Evolutionary conservation across 768 basidiomycete genomes (phyloP), one percentile per base, ranked within the genome.

Genomic region (Gloeophyllum trabeum): DNA sequence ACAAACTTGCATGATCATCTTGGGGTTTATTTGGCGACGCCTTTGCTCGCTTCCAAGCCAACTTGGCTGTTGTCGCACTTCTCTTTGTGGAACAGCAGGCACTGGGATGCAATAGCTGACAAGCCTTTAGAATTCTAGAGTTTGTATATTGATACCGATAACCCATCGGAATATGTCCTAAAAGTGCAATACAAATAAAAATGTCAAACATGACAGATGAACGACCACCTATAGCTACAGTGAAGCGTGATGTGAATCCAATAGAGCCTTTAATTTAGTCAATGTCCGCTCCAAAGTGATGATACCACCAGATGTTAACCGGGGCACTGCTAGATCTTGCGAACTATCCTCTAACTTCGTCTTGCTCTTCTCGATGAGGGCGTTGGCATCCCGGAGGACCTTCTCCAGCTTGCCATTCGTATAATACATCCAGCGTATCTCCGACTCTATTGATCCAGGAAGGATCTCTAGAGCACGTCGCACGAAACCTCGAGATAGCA

Each of bases 401-500:
- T 82, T 84, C 45, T 69, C 66, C 39, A 93, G 71, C 42, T 74
- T 75, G 25, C 74, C 71, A 41, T 70, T 63, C 24, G 65, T 65
- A 59, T 75, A 69, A 59, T 92, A 96, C 45, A 90, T 61, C 70
- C 79, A 78, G 18, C 60, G 62, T 42, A 96, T 71, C 59, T 92
- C 92, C 3, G 63, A 49, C 45, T 82, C 81, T 21, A 96, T 62
- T 5, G 78, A 73, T 26, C 76, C 71, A 3, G 79, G 73, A 18
- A 89, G 87, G 21, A 81, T 65, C 61, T 89, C 85, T 22, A 93
- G 75, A 10, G 91, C 91, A 14, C 86, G 80, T n/a, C 83, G 80
- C 39, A 93, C 79, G 55, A 94, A 96, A 5, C 81, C 86, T 23
- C 91, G 73, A 7, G 91, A 90, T 30, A 94, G 70, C 28, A 93